These are phyloP conservation scores for Agaricales sp. DNA, from an alignment of 1,284 basidiomycete genomes.

Conservation along the genomic window DNA sequence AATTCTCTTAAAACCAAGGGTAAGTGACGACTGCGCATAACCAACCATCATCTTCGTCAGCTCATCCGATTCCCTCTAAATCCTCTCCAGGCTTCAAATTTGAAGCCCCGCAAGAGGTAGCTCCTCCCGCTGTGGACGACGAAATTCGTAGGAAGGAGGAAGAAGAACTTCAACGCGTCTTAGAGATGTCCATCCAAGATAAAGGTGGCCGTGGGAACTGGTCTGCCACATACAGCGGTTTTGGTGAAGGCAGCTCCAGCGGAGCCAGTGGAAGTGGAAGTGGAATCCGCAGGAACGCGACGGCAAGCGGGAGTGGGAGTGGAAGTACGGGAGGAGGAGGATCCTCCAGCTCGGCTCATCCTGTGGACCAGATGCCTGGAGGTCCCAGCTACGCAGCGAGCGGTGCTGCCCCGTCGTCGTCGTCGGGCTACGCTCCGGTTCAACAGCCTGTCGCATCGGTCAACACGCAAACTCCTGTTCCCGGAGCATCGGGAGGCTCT, in stretches of 20 bases:
- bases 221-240: conserved; percentile 30
- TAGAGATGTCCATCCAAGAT: conserved; percentile 85
- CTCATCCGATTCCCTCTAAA: conserved; percentile 6
- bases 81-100: conserved; percentile 25
- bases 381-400: background rate
- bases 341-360: background rate
- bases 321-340: background rate
- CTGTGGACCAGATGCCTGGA: background rate
- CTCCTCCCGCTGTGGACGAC: conserved; percentile 65
- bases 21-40: conserved; percentile 31
- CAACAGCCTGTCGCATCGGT: conserved; percentile 8
- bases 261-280: conserved; percentile 2
- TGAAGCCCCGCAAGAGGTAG: conserved; percentile 50
- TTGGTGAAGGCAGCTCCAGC: conserved; percentile 23
- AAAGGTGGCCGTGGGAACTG: conserved; percentile 67
- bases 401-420: background rate
- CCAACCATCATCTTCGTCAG: background rate
- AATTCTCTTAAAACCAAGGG: conserved; percentile 78
- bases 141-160: conserved; percentile 79
- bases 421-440: conserved; percentile 36
- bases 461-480: conserved; percentile 14
- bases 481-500: conserved; percentile 17
- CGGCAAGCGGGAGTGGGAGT: background rate
- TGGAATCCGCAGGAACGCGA: background rate
- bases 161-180: conserved; percentile 83